Evolutionary conservation across 805 yeast genomes (phyloP), one percentile per base, ranked within the genome.

Genomic region (Saturnispora hagleri): DNA sequence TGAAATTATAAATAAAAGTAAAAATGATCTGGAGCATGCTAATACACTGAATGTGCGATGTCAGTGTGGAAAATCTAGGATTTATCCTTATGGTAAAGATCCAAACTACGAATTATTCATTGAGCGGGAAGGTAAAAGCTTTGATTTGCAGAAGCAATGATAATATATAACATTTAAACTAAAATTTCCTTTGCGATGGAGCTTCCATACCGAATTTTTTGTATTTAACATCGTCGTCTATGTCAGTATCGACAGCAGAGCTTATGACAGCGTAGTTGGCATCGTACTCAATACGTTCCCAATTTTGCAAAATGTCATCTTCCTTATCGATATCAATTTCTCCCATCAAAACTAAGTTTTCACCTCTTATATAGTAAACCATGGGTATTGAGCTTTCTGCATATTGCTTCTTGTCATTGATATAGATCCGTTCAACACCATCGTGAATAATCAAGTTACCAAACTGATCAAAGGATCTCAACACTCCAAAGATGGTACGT

Each of bases 381-480:
- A 96, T 97, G 50, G 62, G 63, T 7, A 85, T 77, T 8, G 52
- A 51, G 15, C 63, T 59, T 65, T 91, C 96, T 8, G 86, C 95
- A 63, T 82, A 91, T 46, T 71, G 69, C 33, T 59, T 60, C 9
- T 56, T 59, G 15, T 74, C 79, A 17, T 74, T 65, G 57, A 84
- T 72, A 64, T 86, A 86, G 60, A 89, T 80, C 67, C 97, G 79
- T 67, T 93, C 98, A 46, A 82, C 73, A 17, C 96, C 82, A 65
- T 90, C 96, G 69, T 93, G 98, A 56, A 93, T 73, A 40, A 93
- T 96, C 62, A 93, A 74, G 69, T 91, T 91, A 54, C 95, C 90
- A 66, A 84, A 93, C 68, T 91, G 97, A 70, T 93, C 99, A 68
- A 91, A 93, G 2, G 97, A 89, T 67, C 99, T 79, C 58, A 93